Evolutionary conservation across 805 yeast species (phyloP).

Genomic region (Yamadazyma olivae): DNA sequence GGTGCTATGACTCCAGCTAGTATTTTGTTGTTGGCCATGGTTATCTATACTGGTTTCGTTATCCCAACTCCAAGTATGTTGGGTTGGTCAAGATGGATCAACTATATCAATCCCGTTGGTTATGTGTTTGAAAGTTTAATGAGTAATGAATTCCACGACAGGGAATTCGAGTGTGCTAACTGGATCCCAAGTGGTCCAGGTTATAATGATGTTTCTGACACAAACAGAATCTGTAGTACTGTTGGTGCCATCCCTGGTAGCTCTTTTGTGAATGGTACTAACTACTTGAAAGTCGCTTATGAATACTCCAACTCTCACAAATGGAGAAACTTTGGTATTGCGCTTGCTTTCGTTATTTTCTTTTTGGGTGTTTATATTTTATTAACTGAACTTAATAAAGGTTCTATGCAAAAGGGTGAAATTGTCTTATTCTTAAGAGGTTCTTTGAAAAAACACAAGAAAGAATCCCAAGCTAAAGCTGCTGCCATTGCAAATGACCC

Average conservation of each 20-base stretch:
- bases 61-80: conserved; percentile 45
- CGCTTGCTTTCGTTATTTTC: conserved; percentile 48
- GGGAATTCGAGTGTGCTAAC: conserved; percentile 50
- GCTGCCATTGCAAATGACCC: conserved; percentile 24
- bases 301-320: conserved; percentile 54
- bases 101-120: conserved; percentile 40
- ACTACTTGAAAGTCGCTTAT: conserved; percentile 48
- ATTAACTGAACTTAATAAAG: conserved; percentile 14
- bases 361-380: conserved; percentile 26
- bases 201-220: conserved; percentile 37
- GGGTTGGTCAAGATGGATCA: conserved; percentile 63
- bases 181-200: conserved; percentile 53
- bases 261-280: conserved; percentile 53
- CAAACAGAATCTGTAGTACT: conserved; percentile 51
- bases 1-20: conserved; percentile 30
- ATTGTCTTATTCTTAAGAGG: conserved; percentile 26
- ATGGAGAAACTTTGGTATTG: conserved; percentile 80
- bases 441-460: conserved; percentile 29
- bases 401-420: conserved; percentile 31
- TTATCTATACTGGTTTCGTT: conserved; percentile 52
- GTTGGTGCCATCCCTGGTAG: conserved; percentile 60
- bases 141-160: conserved; percentile 48
- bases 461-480: conserved; percentile 15
- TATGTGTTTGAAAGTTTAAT: conserved; percentile 55
- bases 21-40: conserved; percentile 39